Conservation (phyloP, 2,329 filamentous ascomycete genomes). For the Aspergillus felis region DNA sequence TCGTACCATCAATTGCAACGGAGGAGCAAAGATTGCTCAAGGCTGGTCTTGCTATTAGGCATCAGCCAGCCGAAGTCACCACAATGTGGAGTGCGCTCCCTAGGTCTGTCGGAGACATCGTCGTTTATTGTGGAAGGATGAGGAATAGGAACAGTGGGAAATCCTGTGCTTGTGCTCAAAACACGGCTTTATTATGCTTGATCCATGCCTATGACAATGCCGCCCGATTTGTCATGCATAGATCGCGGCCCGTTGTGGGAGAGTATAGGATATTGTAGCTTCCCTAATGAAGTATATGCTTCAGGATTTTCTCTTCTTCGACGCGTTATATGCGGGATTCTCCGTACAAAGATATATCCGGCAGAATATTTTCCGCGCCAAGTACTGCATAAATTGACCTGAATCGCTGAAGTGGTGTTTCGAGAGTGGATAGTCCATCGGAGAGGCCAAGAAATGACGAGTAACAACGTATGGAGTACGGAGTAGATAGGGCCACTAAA, state of each 20-base stretch:
- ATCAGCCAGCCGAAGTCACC: not conserved
- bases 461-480: not conserved
- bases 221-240: not conserved
- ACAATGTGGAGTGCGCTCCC: not conserved
- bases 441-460: constrained; percentile 7
- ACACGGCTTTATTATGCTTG: not conserved
- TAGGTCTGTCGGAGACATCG: not conserved
- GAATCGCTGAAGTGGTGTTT: not conserved
- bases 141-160: not conserved
- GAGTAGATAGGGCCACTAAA: constrained; percentile 26
- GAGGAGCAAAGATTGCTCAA: not conserved
- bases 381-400: not conserved
- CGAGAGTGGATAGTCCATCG: constrained; percentile 1
- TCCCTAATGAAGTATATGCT: not conserved
- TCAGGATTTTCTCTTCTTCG: not conserved
- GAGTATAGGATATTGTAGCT: no score
- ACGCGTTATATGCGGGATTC: not conserved
- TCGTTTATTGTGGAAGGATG: not conserved
- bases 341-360: not conserved
- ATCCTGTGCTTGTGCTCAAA: not conserved
- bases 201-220: not conserved
- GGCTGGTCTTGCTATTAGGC: not conserved
- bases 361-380: not conserved
- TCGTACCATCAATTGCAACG: not conserved
- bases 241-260: no score